Conservation (phyloP, 78 protist genomes). For the Dictyostelium citrinum region DNA sequence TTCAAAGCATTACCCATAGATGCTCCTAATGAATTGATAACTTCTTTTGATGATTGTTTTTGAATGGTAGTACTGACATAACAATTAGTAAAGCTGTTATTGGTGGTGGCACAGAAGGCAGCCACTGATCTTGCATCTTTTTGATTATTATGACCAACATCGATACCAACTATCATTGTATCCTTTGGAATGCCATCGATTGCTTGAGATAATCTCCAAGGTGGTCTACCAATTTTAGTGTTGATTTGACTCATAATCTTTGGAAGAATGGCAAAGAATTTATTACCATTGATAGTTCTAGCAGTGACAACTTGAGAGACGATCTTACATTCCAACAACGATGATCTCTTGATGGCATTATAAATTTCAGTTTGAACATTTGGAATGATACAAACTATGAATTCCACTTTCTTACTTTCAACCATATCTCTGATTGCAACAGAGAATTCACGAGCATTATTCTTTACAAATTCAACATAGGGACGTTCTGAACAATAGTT, state of each 20-base stretch:
- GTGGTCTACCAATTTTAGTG: constrained; percentile 26
- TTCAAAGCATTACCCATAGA: neutral
- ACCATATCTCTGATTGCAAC: neutral
- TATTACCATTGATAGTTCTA: neutral
- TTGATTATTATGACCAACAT: constrained; percentile 61
- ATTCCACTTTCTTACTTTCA: neutral
- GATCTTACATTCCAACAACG: neutral
- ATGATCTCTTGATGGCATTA: neutral
- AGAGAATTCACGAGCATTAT: neutral
- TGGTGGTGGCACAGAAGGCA: constrained; percentile 25
- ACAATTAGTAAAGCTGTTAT: neutral
- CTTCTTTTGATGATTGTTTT: neutral
- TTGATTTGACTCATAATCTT: neutral
- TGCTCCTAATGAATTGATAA: constrained; percentile 9
- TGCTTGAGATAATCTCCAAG: neutral
- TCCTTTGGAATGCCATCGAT: constrained; percentile 14
- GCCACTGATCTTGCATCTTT: constrained; percentile 28
- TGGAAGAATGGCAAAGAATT: neutral
- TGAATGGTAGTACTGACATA: neutral
- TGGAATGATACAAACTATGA: neutral
- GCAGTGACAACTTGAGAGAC: neutral
- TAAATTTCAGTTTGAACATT: neutral
- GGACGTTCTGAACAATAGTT: neutral
- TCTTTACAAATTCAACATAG: neutral
- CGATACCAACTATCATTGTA: constrained; percentile 64